phyloP scores from a whole-genome alignment of 2,329 filamentous ascomycete species.

The Trichoderma hamatum region DNA sequence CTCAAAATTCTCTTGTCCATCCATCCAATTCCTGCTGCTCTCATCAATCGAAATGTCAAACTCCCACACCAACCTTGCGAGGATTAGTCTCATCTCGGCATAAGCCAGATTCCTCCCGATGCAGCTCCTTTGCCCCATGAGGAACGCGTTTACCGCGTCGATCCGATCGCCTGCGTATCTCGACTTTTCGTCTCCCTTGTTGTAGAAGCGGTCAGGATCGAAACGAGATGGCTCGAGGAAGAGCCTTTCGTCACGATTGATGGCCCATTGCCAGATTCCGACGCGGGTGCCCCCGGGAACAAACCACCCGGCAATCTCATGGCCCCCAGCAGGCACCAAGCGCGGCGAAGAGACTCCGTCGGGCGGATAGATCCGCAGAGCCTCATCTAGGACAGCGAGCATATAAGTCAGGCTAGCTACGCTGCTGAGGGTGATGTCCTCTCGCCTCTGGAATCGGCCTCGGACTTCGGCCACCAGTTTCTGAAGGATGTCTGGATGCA shows the following conservation, averaged over 20 bases:
- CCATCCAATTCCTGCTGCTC: constrained; percentile 23
- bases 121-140: constrained; percentile 51
- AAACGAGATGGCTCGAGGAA: constrained; percentile 49
- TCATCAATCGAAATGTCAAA: constrained; percentile 49
- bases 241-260: constrained; percentile 45
- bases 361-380: constrained; percentile 44
- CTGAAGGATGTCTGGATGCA: constrained; percentile 36
- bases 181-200: constrained; percentile 31
- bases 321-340: constrained; percentile 38
- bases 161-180: constrained; percentile 44
- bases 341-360: constrained; percentile 32
- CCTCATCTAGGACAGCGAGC: constrained; percentile 45
- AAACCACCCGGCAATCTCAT: constrained; percentile 34
- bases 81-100: constrained; percentile 53
- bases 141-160: constrained; percentile 50
- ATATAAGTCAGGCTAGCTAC: constrained; percentile 30
- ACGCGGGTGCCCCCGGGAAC: constrained; percentile 45
- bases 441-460: neutral
- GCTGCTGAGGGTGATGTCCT: constrained; percentile 20
- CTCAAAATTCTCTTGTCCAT: neutral
- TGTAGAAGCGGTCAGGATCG: constrained; percentile 51
- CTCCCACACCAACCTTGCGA: constrained; percentile 50
- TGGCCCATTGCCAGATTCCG: constrained; percentile 46
- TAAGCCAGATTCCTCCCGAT: constrained; percentile 51
- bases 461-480: constrained; percentile 41